These are phyloP conservation scores for Candida sphagnicola DNA, from an alignment of 805 yeast species.

Conservation along the genomic window DNA sequence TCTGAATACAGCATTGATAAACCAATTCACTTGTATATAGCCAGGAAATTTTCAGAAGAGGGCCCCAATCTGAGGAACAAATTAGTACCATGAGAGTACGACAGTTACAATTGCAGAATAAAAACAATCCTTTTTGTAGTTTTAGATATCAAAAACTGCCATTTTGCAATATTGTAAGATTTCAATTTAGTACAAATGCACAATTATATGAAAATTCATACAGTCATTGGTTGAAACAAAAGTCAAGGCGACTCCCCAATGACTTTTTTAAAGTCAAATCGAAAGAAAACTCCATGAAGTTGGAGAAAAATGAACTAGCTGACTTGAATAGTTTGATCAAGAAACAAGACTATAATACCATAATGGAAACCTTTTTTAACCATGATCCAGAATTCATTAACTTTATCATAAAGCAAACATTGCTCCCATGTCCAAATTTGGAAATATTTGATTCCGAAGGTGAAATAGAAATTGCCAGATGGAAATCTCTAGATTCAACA, in stretches of 20 bases:
- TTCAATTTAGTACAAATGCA: neutral
- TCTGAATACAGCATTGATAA: neutral
- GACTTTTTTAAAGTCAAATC: neutral
- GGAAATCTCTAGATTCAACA: slow-evolving; percentile 4
- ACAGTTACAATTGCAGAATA: neutral
- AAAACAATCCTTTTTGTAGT: neutral
- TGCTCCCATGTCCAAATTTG: slow-evolving; percentile 7
- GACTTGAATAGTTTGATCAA: neutral
- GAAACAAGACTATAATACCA: slow-evolving; percentile 4
- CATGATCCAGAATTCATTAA: slow-evolving; percentile 5
- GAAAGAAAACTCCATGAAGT: neutral
- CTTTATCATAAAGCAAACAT: slow-evolving; percentile 7
- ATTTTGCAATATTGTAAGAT: neutral
- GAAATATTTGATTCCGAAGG: slow-evolving; percentile 4
- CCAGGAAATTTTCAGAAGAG: neutral
- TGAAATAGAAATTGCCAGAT: slow-evolving; percentile 11
- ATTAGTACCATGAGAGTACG: neutral
- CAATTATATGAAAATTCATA: neutral
- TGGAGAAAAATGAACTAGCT: neutral
- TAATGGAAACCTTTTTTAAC: slow-evolving; percentile 7
- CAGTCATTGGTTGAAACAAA: neutral
- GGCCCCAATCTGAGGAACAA: neutral
- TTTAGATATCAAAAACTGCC: neutral
- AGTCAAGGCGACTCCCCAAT: neutral
- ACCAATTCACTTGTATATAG: neutral